Base-by-base conservation (phyloP, 164 flowering plant species). In the Vitis rupestris region DNA sequence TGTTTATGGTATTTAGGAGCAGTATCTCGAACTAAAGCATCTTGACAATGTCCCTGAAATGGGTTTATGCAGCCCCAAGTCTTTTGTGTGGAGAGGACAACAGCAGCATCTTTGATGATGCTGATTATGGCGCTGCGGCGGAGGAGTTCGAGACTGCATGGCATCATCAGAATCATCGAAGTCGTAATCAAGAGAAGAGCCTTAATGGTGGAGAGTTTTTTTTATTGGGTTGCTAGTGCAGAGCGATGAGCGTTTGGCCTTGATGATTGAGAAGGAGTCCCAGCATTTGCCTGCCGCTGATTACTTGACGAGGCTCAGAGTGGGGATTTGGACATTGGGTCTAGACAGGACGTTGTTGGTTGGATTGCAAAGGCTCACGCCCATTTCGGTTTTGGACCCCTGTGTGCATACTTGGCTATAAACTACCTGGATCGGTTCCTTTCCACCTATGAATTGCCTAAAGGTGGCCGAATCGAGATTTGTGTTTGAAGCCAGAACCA, bases 341-440 rank as follows among this genome's bases (percentile, higher is more conserved):
- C 82, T 67, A 86, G 97, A 74, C 80, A 72, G 50, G 85, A 82
- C 67, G 90, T 90, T 66, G 70, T 88, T 69, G 91, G 85, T 77
- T 94, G 98, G 98, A 94, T 94, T 78, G 59, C 65, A 56, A 92
- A 94, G 98, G 96, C 82, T 77, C 81, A 81, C 72, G 81, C 86
- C 49, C 82, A 88, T 79, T 87, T 81, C 76, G 80, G 78, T 70
- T 94, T 91, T 74, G 93, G 90, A 70, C 90, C 99, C 30, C 78
- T 89, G 55, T 81, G 86, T 79, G 85, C 86, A 8, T 91, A 84
- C 77, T 66, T 94, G 66, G 79, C 99, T 0, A 73, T 88, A 58
- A 91, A 80, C 79, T 94, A 92, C 79, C 65, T 92, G 85, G 99
- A 94, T 79, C 82, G 99, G 52, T 94, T 94, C 76, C 88, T 92